Base-by-base conservation (phyloP, 306 rosid species). In the Vigna mungo region DNA sequence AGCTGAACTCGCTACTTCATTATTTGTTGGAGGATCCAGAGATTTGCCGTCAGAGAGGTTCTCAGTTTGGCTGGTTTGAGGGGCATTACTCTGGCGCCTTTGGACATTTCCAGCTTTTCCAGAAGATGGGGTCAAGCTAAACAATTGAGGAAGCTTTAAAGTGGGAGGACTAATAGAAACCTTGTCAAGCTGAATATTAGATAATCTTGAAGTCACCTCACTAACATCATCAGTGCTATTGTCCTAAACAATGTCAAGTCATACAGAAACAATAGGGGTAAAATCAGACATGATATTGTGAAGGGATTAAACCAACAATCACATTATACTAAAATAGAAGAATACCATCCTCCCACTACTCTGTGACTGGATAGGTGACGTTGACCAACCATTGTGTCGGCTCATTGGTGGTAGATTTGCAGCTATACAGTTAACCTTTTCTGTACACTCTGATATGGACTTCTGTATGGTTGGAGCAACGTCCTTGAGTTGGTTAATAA, bases 391-490 rank as follows among this genome's bases (percentile, higher is more conserved):
- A 47, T 86, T 89, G 80, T 88, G 94, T 83, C 89, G 88, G 43
- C 83, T 82, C 83, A 83, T 79, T 39, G 90, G 88, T 78, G 96
- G 96, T 70, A 91, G 80, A 87, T 78, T 91, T 78, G 93, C 85
- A 11, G 96, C 78, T 56, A 92, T 84, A 82, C 88, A 85, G 80
- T 88, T 89, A 67, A 93, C 98, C 84, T 89, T 87, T 79, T 92
- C 99, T 27, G 98, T 91, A 88, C 98, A 96, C 68, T 96, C 98
- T 71, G 98, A 88, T 75, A 96, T 96, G 77, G 99, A 92, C 79
- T 86, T 89, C 80, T 92, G 97, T 78, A 96, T 91, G 69, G 94
- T 78, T 3, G 99, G 99, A 85, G 99, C 96, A 84, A 96, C 99
- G 23, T 96, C 98, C 86, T 93, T 96, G 79, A 96, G 91, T 89